Conservation (phyloP, 345 rosid genomes). For the Noccaea caerulescens region DNA sequence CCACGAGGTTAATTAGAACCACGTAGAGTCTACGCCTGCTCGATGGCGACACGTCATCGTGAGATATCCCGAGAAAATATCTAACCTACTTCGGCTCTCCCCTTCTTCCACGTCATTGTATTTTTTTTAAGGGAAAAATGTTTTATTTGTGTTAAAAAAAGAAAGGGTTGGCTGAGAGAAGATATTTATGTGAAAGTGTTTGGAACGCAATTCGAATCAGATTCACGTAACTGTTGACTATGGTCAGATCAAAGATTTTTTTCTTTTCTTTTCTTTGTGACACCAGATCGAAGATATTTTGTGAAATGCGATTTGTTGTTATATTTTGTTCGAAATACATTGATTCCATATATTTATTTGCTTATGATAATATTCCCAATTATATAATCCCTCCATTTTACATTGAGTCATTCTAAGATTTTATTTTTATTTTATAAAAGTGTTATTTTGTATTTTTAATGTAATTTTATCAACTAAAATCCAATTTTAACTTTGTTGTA, state of each 20-base stretch:
- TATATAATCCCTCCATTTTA: too few species aligned
- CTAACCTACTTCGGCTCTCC: conserved; percentile 28
- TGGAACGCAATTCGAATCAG: conserved; percentile 25
- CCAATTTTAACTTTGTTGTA: too few species aligned
- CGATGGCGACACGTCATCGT: conserved; percentile 32
- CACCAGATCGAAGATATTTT: neutral
- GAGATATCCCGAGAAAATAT: conserved; percentile 36
- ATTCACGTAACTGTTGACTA: conserved; percentile 20
- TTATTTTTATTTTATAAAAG: too few species aligned
- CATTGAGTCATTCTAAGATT: too few species aligned
- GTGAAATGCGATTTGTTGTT: conserved; percentile 2
- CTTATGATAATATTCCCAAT: too few species aligned
- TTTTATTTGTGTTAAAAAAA: neutral
- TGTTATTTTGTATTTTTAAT: too few species aligned
- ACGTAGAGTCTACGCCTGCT: conserved; percentile 24
- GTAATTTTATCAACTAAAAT: too few species aligned
- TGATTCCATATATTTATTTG: too few species aligned
- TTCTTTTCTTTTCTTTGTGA: too few species aligned
- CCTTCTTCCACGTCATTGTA: conserved; percentile 38
- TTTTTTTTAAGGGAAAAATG: conserved; percentile 8
- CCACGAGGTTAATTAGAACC: neutral
- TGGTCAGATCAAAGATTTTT: conserved; percentile 13
- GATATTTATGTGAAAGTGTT: conserved; percentile 25
- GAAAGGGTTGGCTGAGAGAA: neutral
- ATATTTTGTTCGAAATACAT: neutral